These are phyloP conservation scores for Botrytis tulipae DNA, from an alignment of 2,329 filamentous ascomycete species.

Conservation along the genomic window DNA sequence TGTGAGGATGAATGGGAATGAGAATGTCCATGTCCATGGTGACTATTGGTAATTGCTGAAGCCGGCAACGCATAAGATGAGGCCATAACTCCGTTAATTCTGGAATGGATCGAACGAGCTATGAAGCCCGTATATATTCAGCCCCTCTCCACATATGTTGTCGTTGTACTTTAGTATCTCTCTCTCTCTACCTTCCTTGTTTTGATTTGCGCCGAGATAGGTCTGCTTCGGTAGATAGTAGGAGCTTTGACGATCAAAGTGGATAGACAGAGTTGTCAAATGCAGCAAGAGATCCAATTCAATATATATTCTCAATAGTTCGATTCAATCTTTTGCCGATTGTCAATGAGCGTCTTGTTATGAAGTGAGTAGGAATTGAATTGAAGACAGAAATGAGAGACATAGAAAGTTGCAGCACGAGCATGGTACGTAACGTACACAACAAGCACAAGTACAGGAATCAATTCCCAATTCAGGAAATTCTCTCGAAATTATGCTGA, in stretches of 20 bases:
- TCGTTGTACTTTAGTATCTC: not conserved
- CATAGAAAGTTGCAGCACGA: not conserved
- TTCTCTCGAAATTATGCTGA: not conserved
- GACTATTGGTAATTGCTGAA: constrained; percentile 37
- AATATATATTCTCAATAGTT: not conserved
- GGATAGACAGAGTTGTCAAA: not conserved
- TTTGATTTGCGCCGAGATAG: constrained; percentile 10
- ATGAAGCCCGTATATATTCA: constrained; percentile 24
- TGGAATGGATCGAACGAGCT: constrained; percentile 25
- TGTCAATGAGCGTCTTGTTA: not conserved
- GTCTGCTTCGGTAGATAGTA: not conserved
- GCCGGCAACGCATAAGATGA: constrained; percentile 39
- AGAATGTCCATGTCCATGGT: constrained; percentile 36
- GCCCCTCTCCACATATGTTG: constrained; percentile 5
- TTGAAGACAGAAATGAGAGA: not conserved
- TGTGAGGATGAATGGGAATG: constrained; percentile 41
- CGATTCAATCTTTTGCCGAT: not conserved
- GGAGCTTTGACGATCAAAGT: constrained; percentile 14
- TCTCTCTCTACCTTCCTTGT: not conserved
- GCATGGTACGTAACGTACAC: not conserved
- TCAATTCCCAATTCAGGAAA: not conserved
- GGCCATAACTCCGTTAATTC: constrained; percentile 33
- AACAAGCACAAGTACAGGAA: not conserved
- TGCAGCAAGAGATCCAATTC: not conserved
- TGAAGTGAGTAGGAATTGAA: not conserved